phyloP scores from a whole-genome alignment of 192 early-diverging fungal species.

The Lobosporangium transversale region DNA sequence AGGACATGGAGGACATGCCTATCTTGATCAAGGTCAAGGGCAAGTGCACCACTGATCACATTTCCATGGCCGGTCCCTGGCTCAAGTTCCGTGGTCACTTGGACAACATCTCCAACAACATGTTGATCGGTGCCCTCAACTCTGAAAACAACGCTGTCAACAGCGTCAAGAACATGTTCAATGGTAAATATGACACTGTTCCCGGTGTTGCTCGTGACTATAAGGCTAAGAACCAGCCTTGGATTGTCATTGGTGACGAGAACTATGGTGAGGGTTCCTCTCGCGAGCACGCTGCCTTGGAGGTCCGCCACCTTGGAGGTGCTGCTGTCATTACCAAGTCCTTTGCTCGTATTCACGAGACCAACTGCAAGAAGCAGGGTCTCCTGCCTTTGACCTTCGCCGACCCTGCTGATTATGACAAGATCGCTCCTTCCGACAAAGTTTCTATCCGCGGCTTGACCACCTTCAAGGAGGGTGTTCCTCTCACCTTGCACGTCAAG shows the following conservation, averaged over 20 bases:
- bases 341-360: constrained; percentile 99
- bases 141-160: constrained; percentile 84
- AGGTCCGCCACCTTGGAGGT: constrained; percentile 95
- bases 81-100: constrained; percentile 97
- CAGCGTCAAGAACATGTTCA: constrained; percentile 76
- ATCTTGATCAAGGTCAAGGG: constrained; percentile 97
- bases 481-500: constrained; percentile 84
- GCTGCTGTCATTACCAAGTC: constrained; percentile 94
- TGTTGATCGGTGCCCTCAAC: constrained; percentile 98
- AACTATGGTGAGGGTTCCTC: constrained; percentile 99
- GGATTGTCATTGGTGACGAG: constrained; percentile 98
- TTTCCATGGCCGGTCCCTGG: constrained; percentile 92
- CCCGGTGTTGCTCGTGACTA: constrained; percentile 94
- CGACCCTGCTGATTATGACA: constrained; percentile 94
- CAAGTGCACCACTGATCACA: constrained; percentile 99
- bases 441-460: constrained; percentile 90
- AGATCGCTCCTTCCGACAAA: constrained; percentile 86
- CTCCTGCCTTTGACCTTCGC: constrained; percentile 95
- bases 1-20: constrained; percentile 82
- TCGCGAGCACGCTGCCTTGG: constrained; percentile 98
- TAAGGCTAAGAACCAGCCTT: constrained; percentile 83
- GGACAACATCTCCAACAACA: constrained; percentile 99
- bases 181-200: constrained; percentile 86
- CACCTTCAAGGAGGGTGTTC: constrained; percentile 82
- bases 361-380: constrained; percentile 99